Evolutionary conservation across 1,284 basidiomycete genomes (phyloP).

Genomic region (Trametes hirsuta): DNA sequence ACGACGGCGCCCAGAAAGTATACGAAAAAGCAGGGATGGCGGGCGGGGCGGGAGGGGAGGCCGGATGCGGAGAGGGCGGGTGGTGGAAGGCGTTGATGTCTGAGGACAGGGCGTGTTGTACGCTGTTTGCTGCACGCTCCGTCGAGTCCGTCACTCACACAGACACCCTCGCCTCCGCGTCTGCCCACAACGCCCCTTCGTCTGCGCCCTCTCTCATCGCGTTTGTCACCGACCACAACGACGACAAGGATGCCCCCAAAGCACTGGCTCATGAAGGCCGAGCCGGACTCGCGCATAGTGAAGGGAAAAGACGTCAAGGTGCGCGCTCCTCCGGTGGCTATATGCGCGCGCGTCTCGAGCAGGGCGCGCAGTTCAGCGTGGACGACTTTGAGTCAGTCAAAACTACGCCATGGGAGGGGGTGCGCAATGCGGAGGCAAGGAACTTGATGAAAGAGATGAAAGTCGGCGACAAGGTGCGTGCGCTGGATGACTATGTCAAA

Average conservation of each 20-base stretch:
- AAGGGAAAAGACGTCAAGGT: slow-evolving; percentile 93
- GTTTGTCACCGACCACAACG: slow-evolving; percentile 1
- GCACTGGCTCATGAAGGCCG: slow-evolving; percentile 90
- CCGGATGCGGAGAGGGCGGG: slow-evolving; percentile 20
- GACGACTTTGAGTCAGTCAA: slow-evolving; percentile 83
- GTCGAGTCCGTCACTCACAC: slow-evolving; percentile 24
- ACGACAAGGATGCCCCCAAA: slow-evolving; percentile 25
- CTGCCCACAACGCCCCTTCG: slow-evolving; percentile 15
- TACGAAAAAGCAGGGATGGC: slow-evolving; percentile 3
- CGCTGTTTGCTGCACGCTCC: slow-evolving; percentile 34
- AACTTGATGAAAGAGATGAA: slow-evolving; percentile 94
- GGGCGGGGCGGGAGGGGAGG: slow-evolving; percentile 8
- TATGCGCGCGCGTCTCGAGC: slow-evolving; percentile 16
- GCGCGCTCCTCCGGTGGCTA: slow-evolving; percentile 5
- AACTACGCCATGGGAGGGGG: slow-evolving; percentile 89
- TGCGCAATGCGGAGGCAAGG: slow-evolving; percentile 89
- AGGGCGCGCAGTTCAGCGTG: slow-evolving; percentile 75
- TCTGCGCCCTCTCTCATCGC: slow-evolving; percentile 9
- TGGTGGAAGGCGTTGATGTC: slow-evolving; percentile 32
- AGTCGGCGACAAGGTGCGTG: slow-evolving; percentile 74
- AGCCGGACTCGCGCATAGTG: slow-evolving; percentile 85
- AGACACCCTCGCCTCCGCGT: slow-evolving; percentile 9
- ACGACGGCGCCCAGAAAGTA: slow-evolving; percentile 18
- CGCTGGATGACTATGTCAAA: background rate
- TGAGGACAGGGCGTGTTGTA: slow-evolving; percentile 34